Conservation (phyloP, 2,329 filamentous ascomycete genomes). For the Aspergillus floridensis region DNA sequence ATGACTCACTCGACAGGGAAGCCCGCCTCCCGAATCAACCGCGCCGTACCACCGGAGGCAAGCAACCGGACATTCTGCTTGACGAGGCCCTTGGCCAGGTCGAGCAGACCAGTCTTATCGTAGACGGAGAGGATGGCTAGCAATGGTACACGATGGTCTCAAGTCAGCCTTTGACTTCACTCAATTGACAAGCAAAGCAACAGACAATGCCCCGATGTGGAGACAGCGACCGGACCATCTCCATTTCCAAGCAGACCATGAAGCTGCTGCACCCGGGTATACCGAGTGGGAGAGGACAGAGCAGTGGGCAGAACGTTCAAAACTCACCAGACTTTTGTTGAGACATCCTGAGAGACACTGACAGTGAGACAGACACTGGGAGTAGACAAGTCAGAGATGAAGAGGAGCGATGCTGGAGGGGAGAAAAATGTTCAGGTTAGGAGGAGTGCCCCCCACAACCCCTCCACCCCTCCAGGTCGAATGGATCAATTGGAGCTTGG, state of each 20-base stretch:
- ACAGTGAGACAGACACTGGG: slow-evolving; percentile 22
- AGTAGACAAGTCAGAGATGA: slow-evolving; percentile 13
- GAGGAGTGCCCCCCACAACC: slow-evolving; percentile 7
- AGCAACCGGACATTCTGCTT: slow-evolving; percentile 89
- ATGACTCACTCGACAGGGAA: slow-evolving; percentile 83
- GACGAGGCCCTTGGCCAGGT: slow-evolving; percentile 85
- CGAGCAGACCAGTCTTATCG: slow-evolving; percentile 94
- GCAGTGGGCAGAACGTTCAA: neutral
- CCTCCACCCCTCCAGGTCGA: slow-evolving; percentile 5
- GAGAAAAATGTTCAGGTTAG: slow-evolving; percentile 10
- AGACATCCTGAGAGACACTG: slow-evolving; percentile 33
- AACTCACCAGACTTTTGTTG: slow-evolving; percentile 42
- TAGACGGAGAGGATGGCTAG: slow-evolving; percentile 93
- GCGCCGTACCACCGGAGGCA: slow-evolving; percentile 91
- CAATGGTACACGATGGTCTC: neutral
- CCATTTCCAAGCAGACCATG: slow-evolving; percentile 19
- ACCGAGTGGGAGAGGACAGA: slow-evolving; percentile 15
- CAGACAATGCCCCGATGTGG: slow-evolving; percentile 17
- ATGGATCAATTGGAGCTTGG: neutral
- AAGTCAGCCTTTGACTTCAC: slow-evolving; percentile 11
- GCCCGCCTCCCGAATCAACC: slow-evolving; percentile 93
- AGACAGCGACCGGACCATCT: slow-evolving; percentile 13
- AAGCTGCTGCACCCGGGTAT: slow-evolving; percentile 9
- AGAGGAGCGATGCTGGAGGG: slow-evolving; percentile 4
- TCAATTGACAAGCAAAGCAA: slow-evolving; percentile 6